These are phyloP conservation scores for Parietichytrium sp. DNA, from an alignment of 108 stramenopile genomes.

Conservation along the genomic window DNA sequence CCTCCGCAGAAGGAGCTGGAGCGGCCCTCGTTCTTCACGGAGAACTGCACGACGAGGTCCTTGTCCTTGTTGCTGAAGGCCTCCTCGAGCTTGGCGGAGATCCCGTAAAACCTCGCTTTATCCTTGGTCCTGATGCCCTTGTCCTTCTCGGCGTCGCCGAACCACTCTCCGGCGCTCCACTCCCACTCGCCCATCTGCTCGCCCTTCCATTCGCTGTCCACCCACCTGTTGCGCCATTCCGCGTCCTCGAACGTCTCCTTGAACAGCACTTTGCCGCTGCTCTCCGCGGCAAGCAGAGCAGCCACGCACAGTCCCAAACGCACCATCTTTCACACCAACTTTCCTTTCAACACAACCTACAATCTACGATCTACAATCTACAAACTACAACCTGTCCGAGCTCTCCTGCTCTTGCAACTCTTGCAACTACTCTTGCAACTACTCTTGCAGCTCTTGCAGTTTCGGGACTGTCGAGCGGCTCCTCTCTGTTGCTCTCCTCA, in stretches of 20 bases:
- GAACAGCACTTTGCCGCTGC: background rate
- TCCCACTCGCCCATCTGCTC: conserved; percentile 76
- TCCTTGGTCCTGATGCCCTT: conserved; percentile 89
- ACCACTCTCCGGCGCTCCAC: conserved; percentile 89
- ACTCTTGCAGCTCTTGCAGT: too few relatives aligned
- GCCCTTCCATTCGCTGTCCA: conserved; percentile 84
- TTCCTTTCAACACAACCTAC: too few relatives aligned
- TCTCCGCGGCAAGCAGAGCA: background rate
- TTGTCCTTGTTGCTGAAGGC: conserved; percentile 78
- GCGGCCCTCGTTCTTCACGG: conserved; percentile 94
- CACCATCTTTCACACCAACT: too few relatives aligned
- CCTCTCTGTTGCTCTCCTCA: too few relatives aligned
- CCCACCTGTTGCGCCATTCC: conserved; percentile 74
- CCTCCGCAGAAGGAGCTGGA: conserved; percentile 87
- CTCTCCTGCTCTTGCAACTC: too few relatives aligned
- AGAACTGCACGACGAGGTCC: conserved; percentile 91
- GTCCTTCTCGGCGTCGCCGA: conserved; percentile 70
- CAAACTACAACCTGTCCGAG: too few relatives aligned
- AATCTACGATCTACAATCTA: too few relatives aligned
- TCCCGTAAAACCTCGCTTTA: conserved; percentile 90
- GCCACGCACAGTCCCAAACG: too few relatives aligned
- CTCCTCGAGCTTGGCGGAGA: conserved; percentile 78
- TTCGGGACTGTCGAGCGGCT: too few relatives aligned
- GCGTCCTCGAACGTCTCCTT: conserved; percentile 39
- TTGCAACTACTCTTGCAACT: too few relatives aligned